phyloP scores from a whole-genome alignment of 2,329 filamentous ascomycete species.

The Microcera coccophila region DNA sequence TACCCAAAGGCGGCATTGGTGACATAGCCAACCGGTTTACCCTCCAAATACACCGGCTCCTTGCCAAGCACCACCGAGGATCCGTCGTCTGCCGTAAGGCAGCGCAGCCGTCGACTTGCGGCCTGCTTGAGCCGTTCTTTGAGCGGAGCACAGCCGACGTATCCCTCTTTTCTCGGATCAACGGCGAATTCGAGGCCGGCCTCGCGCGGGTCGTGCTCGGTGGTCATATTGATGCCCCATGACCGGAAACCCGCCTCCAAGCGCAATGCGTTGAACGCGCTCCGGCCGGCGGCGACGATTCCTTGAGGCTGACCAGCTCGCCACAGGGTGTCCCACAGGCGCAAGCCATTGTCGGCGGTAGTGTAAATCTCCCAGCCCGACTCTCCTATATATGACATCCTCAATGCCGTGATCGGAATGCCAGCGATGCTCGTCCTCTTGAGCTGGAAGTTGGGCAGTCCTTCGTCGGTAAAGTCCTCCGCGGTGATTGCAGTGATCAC shows the following conservation, averaged over 20 bases:
- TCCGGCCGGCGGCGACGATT: conserved; percentile 55
- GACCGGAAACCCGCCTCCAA: conserved; percentile 58
- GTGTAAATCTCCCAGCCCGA: conserved; percentile 60
- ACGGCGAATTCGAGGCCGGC: conserved; percentile 52
- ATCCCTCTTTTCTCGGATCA: conserved; percentile 43
- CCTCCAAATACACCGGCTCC: conserved; percentile 54
- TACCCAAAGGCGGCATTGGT: conserved; percentile 60
- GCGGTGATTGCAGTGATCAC: conserved; percentile 44
- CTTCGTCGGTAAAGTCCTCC: conserved; percentile 44
- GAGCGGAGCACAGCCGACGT: conserved; percentile 50
- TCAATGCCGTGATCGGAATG: conserved; percentile 53
- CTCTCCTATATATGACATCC: conserved; percentile 59
- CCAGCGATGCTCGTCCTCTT: conserved; percentile 49
- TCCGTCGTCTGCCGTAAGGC: conserved; percentile 54
- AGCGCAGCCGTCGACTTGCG: conserved; percentile 38
- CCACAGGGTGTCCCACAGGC: conserved; percentile 57
- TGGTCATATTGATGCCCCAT: conserved; percentile 56
- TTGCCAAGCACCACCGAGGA: conserved; percentile 57
- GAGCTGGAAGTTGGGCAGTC: conserved; percentile 47
- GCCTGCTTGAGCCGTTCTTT: conserved; percentile 37
- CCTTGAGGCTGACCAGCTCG: conserved; percentile 52
- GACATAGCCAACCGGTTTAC: conserved; percentile 51
- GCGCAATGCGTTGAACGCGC: conserved; percentile 54
- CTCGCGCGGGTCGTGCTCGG: conserved; percentile 58
- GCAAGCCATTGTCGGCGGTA: conserved; percentile 54